Base-by-base conservation (phyloP, 139 green algal genomes). In the Deuterostichococcus epilithicus region DNA sequence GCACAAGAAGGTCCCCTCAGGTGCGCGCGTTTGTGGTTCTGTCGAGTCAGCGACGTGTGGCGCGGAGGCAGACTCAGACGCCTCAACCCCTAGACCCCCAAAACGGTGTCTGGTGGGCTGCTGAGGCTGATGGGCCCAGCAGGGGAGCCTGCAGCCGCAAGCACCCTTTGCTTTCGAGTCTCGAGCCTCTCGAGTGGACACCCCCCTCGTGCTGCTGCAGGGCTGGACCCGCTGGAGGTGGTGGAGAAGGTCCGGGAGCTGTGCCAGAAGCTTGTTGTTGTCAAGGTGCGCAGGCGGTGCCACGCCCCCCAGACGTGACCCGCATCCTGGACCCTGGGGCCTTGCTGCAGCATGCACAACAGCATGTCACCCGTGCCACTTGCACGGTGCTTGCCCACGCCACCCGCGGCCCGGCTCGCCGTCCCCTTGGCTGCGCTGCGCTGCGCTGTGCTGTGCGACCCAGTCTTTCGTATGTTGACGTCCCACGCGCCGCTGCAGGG, bases 181-280 rank as follows among this genome's bases (percentile, higher is more conserved):
- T n/a, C n/a, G n/a, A n/a, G n/a, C n/a, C n/a, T n/a, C n/a, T n/a
- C n/a, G 59, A 67, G 10, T 67, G 25, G 26, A 67, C 59, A 30
- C 20, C 59, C 10, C 59, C 59, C 18, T 34, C 45, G 18, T n/a
- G 6, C 68, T 15, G 20, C 18, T 76, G 78, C 79, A 76, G 86
- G 83, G 66, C 78, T 97, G 67, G 80, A 73, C 52, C 90, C 93
- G 4, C 52, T 91, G 45, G 70, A 92, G 13, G 83, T 97, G 28
- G 72, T 87, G n/a, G 70, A n/a, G 23, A 81, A 80, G 33, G 73
- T 94, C 47, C 77, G 78, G 44, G 91, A 93, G 60, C 82, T 97
- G 80, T 84, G 79, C 42, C 33, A 79, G 68, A 90, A 91, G 78
- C 88, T 97, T 47, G 74, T 86, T 6, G 52, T 63, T 28, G 52